Conservation (phyloP, 345 rosid species). For the Lepidium aucheri region DNA sequence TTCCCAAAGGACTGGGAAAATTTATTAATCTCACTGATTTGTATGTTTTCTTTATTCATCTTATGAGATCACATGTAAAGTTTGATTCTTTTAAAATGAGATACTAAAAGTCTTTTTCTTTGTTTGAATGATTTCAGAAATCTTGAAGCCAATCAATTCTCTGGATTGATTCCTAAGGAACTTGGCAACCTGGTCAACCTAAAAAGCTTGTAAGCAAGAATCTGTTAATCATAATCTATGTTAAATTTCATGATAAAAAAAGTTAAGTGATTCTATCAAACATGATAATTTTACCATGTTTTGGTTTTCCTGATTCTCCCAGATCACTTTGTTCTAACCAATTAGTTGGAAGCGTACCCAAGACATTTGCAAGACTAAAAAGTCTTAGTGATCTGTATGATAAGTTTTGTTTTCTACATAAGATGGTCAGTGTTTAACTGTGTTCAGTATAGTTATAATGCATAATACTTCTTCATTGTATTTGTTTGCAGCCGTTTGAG, state of each 20-base stretch:
- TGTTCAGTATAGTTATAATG: not conserved
- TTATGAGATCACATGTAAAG: not conserved
- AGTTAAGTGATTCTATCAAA: not conserved
- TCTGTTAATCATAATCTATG: not conserved
- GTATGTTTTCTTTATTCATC: slow-evolving; percentile 29
- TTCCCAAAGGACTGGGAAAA: slow-evolving; percentile 45
- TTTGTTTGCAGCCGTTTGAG: slow-evolving; percentile 50
- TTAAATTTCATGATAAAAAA: not conserved
- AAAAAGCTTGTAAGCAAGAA: slow-evolving; percentile 35
- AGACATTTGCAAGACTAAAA: slow-evolving; percentile 28
- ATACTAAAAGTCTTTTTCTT: not conserved
- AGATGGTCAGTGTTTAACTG: not conserved
- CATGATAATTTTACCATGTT: not conserved
- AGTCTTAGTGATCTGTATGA: slow-evolving; percentile 37
- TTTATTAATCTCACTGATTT: slow-evolving; percentile 37
- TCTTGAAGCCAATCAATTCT: slow-evolving; percentile 59
- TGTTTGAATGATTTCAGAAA: slow-evolving; percentile 26
- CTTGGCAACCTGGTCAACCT: slow-evolving; percentile 46
- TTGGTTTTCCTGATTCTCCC: not conserved
- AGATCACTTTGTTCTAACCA: slow-evolving; percentile 39
- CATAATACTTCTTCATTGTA: not conserved
- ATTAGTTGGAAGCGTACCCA: slow-evolving; percentile 38
- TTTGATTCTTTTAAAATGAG: not conserved
- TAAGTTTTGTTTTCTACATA: not conserved
- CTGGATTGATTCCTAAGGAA: slow-evolving; percentile 45